Evolutionary conservation across 2,329 filamentous ascomycete genomes (phyloP).

Genomic region (Phaeoacremonium minimum): DNA sequence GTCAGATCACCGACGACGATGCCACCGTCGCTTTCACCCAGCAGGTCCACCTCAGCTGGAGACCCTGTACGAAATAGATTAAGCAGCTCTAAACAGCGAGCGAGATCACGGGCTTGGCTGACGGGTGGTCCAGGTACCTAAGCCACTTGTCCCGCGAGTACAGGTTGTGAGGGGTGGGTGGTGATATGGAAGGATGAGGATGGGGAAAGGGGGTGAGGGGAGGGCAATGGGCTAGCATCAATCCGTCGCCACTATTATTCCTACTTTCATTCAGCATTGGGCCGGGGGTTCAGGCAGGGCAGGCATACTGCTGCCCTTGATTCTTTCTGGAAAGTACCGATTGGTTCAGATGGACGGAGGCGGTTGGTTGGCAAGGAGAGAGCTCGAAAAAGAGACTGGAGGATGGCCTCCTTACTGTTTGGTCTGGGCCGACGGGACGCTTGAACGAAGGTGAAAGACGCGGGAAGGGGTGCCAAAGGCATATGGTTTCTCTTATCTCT

Average conservation of each 20-base stretch:
- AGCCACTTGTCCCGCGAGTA: neutral
- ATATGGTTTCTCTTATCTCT: neutral
- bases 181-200: neutral
- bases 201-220: neutral
- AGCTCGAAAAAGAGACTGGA: neutral
- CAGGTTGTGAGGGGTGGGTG: neutral
- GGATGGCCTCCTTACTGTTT: neutral
- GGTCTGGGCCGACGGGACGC: neutral
- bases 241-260: too few relatives aligned
- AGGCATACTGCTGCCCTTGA: too few relatives aligned
- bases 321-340: too few relatives aligned
- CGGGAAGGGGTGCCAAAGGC: neutral
- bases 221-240: too few relatives aligned
- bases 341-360: too few relatives aligned
- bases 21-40: conserved; percentile 32
- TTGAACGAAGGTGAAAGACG: neutral
- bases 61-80: conserved; percentile 8
- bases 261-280: too few relatives aligned
- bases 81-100: neutral
- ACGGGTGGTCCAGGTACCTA: neutral
- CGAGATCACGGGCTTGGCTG: neutral
- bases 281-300: too few relatives aligned
- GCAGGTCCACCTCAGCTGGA: conserved; percentile 30
- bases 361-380: neutral
- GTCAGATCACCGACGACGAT: conserved; percentile 31